A percentile compares a stretch with the other conserved stretches of the same genome.
Evolutionary conservation across 2,329 filamentous ascomycete genomes (phyloP).

Genomic region (Didymosphaeria variabile): DNA sequence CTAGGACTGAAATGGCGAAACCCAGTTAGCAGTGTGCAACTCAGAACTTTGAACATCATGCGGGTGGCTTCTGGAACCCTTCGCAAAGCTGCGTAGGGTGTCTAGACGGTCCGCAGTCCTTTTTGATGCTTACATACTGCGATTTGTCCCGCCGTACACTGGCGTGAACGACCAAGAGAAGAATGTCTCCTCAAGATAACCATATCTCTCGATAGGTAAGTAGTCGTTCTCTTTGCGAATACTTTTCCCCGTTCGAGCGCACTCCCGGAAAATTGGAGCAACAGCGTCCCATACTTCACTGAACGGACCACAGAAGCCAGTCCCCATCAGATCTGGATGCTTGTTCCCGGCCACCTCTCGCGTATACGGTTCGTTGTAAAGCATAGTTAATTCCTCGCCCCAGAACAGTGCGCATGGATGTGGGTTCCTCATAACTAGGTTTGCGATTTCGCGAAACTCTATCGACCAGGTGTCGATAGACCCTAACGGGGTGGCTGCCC

Average conservation of each 20-base stretch:
- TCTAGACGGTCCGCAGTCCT: neutral
- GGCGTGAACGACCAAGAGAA: slow-evolving; percentile 57
- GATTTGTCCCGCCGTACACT: slow-evolving; percentile 49
- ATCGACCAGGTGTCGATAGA: slow-evolving; percentile 59
- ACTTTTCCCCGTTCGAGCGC: slow-evolving; percentile 39
- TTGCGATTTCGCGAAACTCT: slow-evolving; percentile 55
- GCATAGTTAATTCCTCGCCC: slow-evolving; percentile 48
- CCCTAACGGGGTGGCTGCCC: slow-evolving; percentile 59
- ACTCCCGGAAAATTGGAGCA: slow-evolving; percentile 40
- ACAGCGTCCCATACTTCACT: slow-evolving; percentile 52
- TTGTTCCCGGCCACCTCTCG: slow-evolving; percentile 41
- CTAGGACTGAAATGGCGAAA: slow-evolving; percentile 21
- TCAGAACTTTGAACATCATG: neutral
- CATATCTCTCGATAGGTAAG: slow-evolving; percentile 40
- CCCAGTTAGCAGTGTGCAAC: neutral
- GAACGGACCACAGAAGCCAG: slow-evolving; percentile 46
- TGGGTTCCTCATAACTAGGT: slow-evolving; percentile 43
- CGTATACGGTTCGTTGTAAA: slow-evolving; percentile 54
- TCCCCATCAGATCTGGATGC: slow-evolving; percentile 44
- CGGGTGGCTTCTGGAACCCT: neutral
- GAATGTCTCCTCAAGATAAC: slow-evolving; percentile 47
- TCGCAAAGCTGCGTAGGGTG: neutral
- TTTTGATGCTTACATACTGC: slow-evolving; percentile 14
- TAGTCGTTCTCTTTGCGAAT: slow-evolving; percentile 40
- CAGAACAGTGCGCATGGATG: slow-evolving; percentile 53